Conservation (phyloP, 192 early-diverging fungal genomes). For the Backusella tuberculispora region DNA sequence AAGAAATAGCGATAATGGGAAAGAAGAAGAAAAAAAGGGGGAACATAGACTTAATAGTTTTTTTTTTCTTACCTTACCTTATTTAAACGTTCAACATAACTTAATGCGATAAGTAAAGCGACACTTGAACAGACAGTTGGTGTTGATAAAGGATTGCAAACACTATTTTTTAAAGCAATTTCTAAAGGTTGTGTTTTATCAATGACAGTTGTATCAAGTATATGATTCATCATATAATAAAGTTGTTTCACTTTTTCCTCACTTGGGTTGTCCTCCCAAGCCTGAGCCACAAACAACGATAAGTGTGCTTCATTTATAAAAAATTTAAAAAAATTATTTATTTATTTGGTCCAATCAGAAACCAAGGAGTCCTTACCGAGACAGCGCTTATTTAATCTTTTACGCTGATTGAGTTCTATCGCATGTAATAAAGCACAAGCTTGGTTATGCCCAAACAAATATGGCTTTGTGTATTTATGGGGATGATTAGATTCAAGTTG, state of each 20-base stretch:
- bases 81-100: slow-evolving; percentile 51
- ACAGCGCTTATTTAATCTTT: slow-evolving; percentile 1
- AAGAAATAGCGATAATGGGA: too few species aligned
- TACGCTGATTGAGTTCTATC: slow-evolving; percentile 15
- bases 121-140: slow-evolving; percentile 45
- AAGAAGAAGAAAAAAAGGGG: not conserved
- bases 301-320: slow-evolving; percentile 18
- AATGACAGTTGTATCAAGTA: slow-evolving; percentile 22
- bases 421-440: slow-evolving; percentile 15
- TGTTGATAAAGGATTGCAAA: slow-evolving; percentile 21
- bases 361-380: not conserved
- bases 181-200: slow-evolving; percentile 19
- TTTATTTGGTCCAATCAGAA: not conserved
- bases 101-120: slow-evolving; percentile 48
- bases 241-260: not conserved
- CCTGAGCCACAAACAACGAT: slow-evolving; percentile 16
- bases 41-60: not conserved
- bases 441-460: not conserved
- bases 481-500: slow-evolving; percentile 14
- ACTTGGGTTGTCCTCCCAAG: slow-evolving; percentile 22
- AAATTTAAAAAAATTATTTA: not conserved
- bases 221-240: slow-evolving; percentile 20
- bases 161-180: slow-evolving; percentile 17
- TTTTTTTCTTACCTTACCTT: slow-evolving; percentile 14
- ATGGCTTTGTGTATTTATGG: slow-evolving; percentile 5